A percentile compares a stretch with the other conserved stretches of the same genome.
Conservation (phyloP, 129 eudicot species). For the Sambucus nigra region DNA sequence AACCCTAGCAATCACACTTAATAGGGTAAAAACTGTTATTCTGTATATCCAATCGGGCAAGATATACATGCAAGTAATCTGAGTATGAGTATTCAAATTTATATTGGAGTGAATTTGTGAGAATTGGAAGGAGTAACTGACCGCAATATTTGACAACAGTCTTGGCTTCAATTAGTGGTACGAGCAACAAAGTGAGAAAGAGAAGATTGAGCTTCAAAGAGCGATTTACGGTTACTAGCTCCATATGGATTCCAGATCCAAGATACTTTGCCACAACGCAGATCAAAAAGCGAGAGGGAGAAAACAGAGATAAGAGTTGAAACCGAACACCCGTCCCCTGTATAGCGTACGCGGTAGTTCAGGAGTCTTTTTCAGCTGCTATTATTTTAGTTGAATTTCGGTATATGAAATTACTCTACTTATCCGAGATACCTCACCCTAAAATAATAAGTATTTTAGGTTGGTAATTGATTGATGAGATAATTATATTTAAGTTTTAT, state of each 20-base stretch:
- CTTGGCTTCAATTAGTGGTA: conserved; percentile 1
- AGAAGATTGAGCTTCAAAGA: not conserved
- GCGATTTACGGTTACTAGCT: not conserved
- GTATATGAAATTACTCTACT: not conserved
- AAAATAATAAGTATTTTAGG: no score
- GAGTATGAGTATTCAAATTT: not conserved
- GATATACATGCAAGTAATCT: no score
- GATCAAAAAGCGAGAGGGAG: not conserved
- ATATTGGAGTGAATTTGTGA: not conserved
- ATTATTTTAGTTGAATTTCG: not conserved
- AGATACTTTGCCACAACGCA: not conserved
- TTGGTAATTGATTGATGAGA: no score
- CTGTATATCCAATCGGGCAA: no score
- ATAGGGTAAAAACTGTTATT: no score
- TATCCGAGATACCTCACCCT: no score
- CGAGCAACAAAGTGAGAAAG: not conserved
- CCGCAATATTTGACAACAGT: conserved; percentile 8
- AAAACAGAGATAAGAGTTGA: no score
- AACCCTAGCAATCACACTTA: no score
- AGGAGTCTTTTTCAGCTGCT: no score
- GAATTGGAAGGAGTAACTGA: conserved; percentile 1
- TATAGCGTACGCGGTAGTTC: no score
- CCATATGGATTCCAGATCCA: not conserved
- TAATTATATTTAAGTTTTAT: no score
- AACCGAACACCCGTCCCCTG: no score